Evolutionary conservation across 2,329 filamentous ascomycete genomes (phyloP), one percentile per base, ranked within the genome.

Genomic region (Colletotrichum lupini): DNA sequence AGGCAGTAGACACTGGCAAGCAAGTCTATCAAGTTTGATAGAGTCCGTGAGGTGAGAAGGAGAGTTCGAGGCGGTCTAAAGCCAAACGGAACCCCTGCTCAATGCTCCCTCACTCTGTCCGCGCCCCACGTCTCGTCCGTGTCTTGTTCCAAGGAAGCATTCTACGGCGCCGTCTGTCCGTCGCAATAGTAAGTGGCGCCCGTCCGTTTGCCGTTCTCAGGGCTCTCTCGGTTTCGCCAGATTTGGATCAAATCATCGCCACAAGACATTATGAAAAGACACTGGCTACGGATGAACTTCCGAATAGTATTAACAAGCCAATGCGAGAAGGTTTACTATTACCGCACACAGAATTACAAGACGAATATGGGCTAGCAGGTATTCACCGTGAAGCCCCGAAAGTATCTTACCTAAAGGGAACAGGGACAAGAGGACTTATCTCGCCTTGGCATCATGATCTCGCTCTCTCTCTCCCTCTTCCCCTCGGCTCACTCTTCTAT

Each of bases 51-150:
- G 53, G 67, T 65, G 24, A 70, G 70, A 55, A 70, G 53, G 67
- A 70, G 24, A 70, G 70, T 69, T 73, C 67, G 55, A 70, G 70
- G 70, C 70, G 70, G 67, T 73, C 70, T 73, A 61, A 49, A 56
- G 67, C 67, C 70, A 70, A 73, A 65, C 70, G 52, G 37, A 63
- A 69, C 67, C 70, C 70, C 60, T 73, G 70, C 67, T 49, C 55
- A 59, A 59, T 64, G 55, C 32, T 60, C 42, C 26, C 65, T 53
- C 22, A 57, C 52, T 58, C 37, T 65, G 52, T 53, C 37, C 26
- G 59, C 70, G 42, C 60, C 55, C 42, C 55, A 56, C 65, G 66
- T 59, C 53, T 46, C 56, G 49, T 52, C 69, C 32, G 56, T 64
- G 64, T 55, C 66, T 63, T 64, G 46, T 60, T 70, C 59, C 67